phyloP scores from a whole-genome alignment of 2,329 filamentous ascomycete species.

The Ophiostoma himal-ulmi region DNA sequence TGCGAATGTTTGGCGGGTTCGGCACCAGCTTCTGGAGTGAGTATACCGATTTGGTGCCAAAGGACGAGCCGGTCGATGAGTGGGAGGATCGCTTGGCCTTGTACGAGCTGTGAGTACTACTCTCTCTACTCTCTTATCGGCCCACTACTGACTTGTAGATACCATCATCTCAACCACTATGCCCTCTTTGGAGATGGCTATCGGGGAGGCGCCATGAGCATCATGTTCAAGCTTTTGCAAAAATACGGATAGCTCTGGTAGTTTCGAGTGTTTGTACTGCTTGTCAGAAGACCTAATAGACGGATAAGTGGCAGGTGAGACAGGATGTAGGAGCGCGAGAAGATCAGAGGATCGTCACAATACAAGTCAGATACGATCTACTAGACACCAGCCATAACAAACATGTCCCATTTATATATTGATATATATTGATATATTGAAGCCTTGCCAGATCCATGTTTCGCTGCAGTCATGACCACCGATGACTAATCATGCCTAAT shows the following conservation, averaged over 20 bases:
- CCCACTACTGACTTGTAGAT: constrained; percentile 43
- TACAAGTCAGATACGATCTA: neutral
- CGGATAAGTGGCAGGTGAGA: neutral
- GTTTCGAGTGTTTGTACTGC: neutral
- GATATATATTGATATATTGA: no score
- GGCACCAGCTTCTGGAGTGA: constrained; percentile 64
- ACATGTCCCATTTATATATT: no score
- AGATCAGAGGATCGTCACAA: neutral
- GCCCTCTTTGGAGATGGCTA: constrained; percentile 80
- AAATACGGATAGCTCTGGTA: constrained; percentile 55
- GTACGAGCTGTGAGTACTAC: constrained; percentile 69
- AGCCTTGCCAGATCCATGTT: no score
- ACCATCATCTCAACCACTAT: constrained; percentile 87
- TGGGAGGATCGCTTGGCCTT: constrained; percentile 76
- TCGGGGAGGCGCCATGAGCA: constrained; percentile 65
- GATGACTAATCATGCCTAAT: constrained; percentile 4
- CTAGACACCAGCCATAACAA: neutral
- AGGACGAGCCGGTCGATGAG: constrained; percentile 72
- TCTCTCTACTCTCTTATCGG: neutral
- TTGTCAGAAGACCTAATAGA: neutral
- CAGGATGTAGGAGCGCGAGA: neutral
- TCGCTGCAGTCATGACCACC: neutral
- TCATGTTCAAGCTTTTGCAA: constrained; percentile 66
- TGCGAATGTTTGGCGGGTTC: constrained; percentile 95
- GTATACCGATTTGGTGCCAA: constrained; percentile 69